Conservation (phyloP, 768 basidiomycete genomes). For the Gymnopilus dilepis region DNA sequence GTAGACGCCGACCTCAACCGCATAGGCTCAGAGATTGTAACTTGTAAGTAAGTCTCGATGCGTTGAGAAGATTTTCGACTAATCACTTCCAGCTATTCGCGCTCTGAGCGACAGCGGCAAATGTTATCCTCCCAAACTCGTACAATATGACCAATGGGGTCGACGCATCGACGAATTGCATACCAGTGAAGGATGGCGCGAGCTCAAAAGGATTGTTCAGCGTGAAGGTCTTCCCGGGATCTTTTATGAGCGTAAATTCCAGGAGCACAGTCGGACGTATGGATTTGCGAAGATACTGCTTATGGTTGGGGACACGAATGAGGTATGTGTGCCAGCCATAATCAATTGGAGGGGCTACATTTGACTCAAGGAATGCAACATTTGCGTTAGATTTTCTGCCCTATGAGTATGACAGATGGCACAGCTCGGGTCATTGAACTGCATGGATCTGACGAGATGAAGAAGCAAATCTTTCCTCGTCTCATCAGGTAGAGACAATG, state of each 20-base stretch:
- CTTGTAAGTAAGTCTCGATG: constrained; percentile 42
- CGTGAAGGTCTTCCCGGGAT: constrained; percentile 71
- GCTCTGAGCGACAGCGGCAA: constrained; percentile 49
- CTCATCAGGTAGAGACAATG: constrained; percentile 56
- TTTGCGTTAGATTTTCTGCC: constrained; percentile 62
- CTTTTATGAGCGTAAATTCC: constrained; percentile 67
- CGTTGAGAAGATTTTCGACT: background rate
- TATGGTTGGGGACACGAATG: constrained; percentile 67
- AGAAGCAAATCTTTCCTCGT: constrained; percentile 58
- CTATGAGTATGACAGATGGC: constrained; percentile 82
- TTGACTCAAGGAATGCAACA: background rate
- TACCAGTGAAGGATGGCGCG: constrained; percentile 77
- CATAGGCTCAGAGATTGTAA: constrained; percentile 60
- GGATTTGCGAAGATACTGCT: constrained; percentile 70
- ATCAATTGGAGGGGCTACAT: background rate
- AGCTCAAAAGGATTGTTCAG: constrained; percentile 64
- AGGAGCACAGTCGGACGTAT: constrained; percentile 64
- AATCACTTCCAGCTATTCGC: constrained; percentile 51
- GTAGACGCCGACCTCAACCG: constrained; percentile 66
- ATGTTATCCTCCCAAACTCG: constrained; percentile 54
- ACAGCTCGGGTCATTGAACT: constrained; percentile 75
- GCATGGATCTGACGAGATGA: constrained; percentile 63
- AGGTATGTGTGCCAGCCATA: constrained; percentile 41
- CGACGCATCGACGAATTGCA: constrained; percentile 66
- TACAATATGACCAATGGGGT: constrained; percentile 81